These are phyloP conservation scores for Arabidopsis thaliana DNA, from an alignment of 345 rosid genomes.

Conservation along the genomic window TAIR10.1 NC_003076.8:23534501-23535000, in stretches of 20 bases:
- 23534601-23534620: constrained; percentile 84
- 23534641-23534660: constrained; percentile 59
- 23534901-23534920: constrained; percentile 3
- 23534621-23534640: constrained; percentile 89
- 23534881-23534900: neutral
- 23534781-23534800: constrained; percentile 6
- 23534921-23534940: constrained; percentile 69
- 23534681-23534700: constrained; percentile 65
- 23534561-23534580: constrained; percentile 80
- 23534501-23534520: constrained; percentile 86
- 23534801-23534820: neutral
- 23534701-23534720: constrained; percentile 84
- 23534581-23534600: constrained; percentile 71
- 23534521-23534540: constrained; percentile 94
- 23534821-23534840: constrained; percentile 9
- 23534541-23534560: constrained; percentile 91
- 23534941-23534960: constrained; percentile 85
- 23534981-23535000: constrained; percentile 89
- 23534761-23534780: neutral
- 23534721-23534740: neutral
- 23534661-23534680: constrained; percentile 67
- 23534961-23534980: constrained; percentile 89
- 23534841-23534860: constrained; percentile 6
- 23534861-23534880: constrained; percentile 2
- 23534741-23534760: constrained; percentile 5